Percentiles rank a stretch among this genome's conserved stretches.
These are phyloP conservation scores for Helianthus tuberosus DNA, from an alignment of 129 eudicot species.

Conservation along the genomic window DNA sequence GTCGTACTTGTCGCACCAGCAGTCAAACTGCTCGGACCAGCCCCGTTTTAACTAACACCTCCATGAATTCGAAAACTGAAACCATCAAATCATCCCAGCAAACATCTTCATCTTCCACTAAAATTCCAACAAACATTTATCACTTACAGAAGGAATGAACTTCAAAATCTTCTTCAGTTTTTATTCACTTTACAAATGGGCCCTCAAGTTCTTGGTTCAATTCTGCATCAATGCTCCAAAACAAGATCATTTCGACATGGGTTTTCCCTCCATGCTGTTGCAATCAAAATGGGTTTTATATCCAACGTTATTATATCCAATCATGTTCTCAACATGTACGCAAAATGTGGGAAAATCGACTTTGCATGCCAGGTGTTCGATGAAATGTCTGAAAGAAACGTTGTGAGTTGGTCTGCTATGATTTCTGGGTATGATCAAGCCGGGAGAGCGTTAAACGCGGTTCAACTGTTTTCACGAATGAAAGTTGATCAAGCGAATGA, in stretches of 20 bases:
- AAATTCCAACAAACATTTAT: background rate
- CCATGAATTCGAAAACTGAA: background rate
- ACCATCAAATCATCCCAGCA: background rate
- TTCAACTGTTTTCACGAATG: slow-evolving; percentile 50
- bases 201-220: slow-evolving; percentile 47
- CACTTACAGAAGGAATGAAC: slow-evolving; percentile 19
- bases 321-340: slow-evolving; percentile 68
- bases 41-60: too few species aligned
- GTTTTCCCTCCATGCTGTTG: slow-evolving; percentile 62
- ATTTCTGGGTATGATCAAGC: slow-evolving; percentile 75
- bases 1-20: too few species aligned
- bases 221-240: slow-evolving; percentile 58
- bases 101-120: too few species aligned
- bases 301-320: slow-evolving; percentile 47
- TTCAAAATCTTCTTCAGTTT: too few species aligned
- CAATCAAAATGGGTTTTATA: slow-evolving; percentile 48
- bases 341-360: slow-evolving; percentile 54
- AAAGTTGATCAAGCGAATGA: slow-evolving; percentile 50
- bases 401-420: slow-evolving; percentile 82
- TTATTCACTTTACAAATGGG: too few species aligned
- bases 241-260: slow-evolving; percentile 49
- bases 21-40: too few species aligned
- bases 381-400: slow-evolving; percentile 63
- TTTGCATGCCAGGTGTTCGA: slow-evolving; percentile 60
- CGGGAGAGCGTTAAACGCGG: slow-evolving; percentile 35